Evolutionary conservation across 225 moss, liverwort and hornwort species (phyloP).

Genomic region (Anthoceros angustus): DNA sequence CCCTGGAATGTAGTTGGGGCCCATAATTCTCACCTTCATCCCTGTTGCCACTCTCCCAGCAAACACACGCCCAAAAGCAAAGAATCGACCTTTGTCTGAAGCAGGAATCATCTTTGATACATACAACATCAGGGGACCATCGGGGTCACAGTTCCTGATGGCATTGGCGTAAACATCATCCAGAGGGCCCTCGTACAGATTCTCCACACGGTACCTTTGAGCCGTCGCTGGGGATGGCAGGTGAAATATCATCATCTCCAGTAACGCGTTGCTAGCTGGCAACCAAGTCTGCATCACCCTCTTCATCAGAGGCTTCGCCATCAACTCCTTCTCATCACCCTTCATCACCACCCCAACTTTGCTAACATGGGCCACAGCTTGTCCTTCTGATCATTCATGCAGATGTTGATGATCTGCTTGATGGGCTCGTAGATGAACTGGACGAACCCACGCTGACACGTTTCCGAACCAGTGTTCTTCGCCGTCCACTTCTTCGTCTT

Average conservation of each 20-base stretch:
- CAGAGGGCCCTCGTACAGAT: slow-evolving; percentile 30
- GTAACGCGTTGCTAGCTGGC: slow-evolving; percentile 25
- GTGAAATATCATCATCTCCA: slow-evolving; percentile 42
- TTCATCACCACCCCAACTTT: slow-evolving; percentile 10
- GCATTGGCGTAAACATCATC: slow-evolving; percentile 34
- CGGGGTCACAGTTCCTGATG: slow-evolving; percentile 31
- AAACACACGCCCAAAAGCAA: slow-evolving; percentile 37
- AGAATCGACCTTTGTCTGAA: slow-evolving; percentile 30
- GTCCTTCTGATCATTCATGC: slow-evolving; percentile 5
- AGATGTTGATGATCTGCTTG: slow-evolving; percentile 4
- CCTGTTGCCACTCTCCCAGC: slow-evolving; percentile 28
- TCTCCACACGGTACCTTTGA: slow-evolving; percentile 32
- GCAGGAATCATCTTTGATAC: slow-evolving; percentile 45
- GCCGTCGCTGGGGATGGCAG: slow-evolving; percentile 30
- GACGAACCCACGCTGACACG: neutral
- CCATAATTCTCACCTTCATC: slow-evolving; percentile 30
- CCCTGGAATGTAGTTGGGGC: slow-evolving; percentile 26
- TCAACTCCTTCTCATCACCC: slow-evolving; percentile 33
- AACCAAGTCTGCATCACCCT: slow-evolving; percentile 37
- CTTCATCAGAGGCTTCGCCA: slow-evolving; percentile 34
- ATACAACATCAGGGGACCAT: slow-evolving; percentile 31
- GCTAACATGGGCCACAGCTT: slow-evolving; percentile 4
- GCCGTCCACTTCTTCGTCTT: slow-evolving; percentile 3
- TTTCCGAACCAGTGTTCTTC: neutral
- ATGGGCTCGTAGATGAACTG: slow-evolving; percentile 1